Base-by-base conservation (phyloP, 192 early-diverging fungal species). In the Coemansia sp. region DNA sequence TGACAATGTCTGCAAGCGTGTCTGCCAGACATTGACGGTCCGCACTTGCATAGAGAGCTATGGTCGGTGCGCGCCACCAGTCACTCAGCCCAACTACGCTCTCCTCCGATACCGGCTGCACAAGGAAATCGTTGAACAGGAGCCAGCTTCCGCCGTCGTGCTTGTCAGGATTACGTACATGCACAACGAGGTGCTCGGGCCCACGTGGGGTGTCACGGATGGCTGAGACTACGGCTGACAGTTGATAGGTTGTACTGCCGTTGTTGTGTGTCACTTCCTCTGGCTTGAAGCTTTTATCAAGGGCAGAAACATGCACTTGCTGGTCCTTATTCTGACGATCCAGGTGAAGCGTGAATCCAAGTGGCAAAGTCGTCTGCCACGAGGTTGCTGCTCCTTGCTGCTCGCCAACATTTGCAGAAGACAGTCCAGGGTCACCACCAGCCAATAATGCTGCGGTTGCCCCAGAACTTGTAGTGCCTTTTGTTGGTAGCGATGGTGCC, bases 111-210 rank as follows among this genome's bases (percentile, higher is more conserved):
- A 93, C 86, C 5, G 84, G 84, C 57, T 92, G 90, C 1, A 97
- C 97, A 40, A 93, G 79, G 71, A 99, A 99, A 78, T 97, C 95
- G 71, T 99, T 99, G 72, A 99, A 95, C 12, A 97, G 71, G 64
- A 91, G 85, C 97, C 97, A 99, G 16, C 52, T 28, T 0, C 39
- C 60, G 18, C 35, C 21, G 12, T 10, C 12, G 35, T 59, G 29
- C 33, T 56, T 61, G 10, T 65, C 59, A 2, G 71, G 71, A 20
- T 67, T 63, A 5, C 72, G 72, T 31, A 79, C 63, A 45, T 84
- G 82, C 34, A 68, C 66, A 7, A 84, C 69, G 31, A 84, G 55
- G 26, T 84, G 82, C 52, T 71, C 77, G 10, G 71, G 48, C 1
- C 71, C 67, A 25, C 70, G 70, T 30, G 64, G 58, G 10, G 70